Evolutionary conservation across 2,329 filamentous ascomycete species (phyloP), one percentile per base, ranked within the genome.

Genomic region (Anthostomella pinea): DNA sequence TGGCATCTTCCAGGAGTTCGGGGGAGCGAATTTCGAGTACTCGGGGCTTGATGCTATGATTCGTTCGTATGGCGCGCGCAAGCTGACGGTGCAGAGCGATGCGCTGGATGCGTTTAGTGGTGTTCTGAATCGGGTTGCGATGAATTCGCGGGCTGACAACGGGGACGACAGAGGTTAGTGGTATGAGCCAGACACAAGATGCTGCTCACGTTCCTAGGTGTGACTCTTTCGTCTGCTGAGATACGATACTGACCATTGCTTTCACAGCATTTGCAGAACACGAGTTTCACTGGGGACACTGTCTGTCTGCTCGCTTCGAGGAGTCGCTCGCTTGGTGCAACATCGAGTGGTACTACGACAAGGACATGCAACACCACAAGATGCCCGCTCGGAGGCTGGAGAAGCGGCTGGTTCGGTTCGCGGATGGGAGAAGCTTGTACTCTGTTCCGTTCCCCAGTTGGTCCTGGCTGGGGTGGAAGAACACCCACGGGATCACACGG

Each of bases 251-350:
- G n/a, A n/a, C n/a, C n/a, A n/a, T n/a, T n/a, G n/a, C n/a, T n/a
- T n/a, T n/a, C n/a, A n/a, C n/a, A n/a, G n/a, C n/a, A n/a, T n/a
- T n/a, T n/a, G n/a, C n/a, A n/a, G 47, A 45, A 3, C 45, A 42
- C 13, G 42, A 48, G 8, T 48, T 50, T 10, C 26, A 48, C 24
- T 48, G 47, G 47, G 47, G 42, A 11, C 47, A 49, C 18, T 41
- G 41, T 7, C 42, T 41, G 8, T 41, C 39, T 7, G 32, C 29
- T 6, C 30, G 41, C 25, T 50, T 48, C 6, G 39, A 41, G 4
- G 38, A 48, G 15, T 43, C 41, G 20, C 33, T 50, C 3, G 47
- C 42, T 14, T 46, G 47, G 47, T 11, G 21, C 11, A 50, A 50
- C 31, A 40, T 37, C 22, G 39, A 38, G 9, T 48, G 38, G 39